Conservation (phyloP, 352 stramenopile species). For the Phytophthora fragariae region DNA sequence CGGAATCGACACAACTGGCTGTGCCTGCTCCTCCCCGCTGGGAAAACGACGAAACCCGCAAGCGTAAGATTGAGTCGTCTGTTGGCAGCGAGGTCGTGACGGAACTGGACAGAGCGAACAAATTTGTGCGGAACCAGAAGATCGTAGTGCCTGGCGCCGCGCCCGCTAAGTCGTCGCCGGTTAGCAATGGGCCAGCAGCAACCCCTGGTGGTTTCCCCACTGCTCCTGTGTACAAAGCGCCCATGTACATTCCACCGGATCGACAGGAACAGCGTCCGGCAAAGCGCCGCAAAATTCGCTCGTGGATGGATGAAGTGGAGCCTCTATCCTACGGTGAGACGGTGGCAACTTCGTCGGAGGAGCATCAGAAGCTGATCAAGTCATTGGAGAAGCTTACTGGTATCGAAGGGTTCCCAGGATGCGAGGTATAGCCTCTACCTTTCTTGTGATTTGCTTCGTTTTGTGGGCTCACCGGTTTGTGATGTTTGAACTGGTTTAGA, state of each 20-base stretch:
- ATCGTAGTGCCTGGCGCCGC: slow-evolving; percentile 4
- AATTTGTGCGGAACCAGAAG: slow-evolving; percentile 67
- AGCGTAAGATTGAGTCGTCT: slow-evolving; percentile 42
- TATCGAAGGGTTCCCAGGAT: slow-evolving; percentile 81
- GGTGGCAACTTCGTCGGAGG: slow-evolving; percentile 65
- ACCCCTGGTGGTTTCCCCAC: slow-evolving; percentile 36
- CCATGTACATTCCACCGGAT: slow-evolving; percentile 75
- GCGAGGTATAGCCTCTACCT: slow-evolving; percentile 55
- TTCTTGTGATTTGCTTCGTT: not conserved
- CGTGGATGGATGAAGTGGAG: slow-evolving; percentile 84
- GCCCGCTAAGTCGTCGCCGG: slow-evolving; percentile 28
- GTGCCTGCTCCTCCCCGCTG: slow-evolving; percentile 70
- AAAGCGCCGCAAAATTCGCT: slow-evolving; percentile 89
- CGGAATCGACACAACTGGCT: slow-evolving; percentile 51
- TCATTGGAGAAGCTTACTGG: slow-evolving; percentile 77
- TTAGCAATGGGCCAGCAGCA: slow-evolving; percentile 34
- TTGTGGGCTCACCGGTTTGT: not conserved
- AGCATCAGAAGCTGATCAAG: slow-evolving; percentile 61
- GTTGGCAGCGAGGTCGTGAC: slow-evolving; percentile 75
- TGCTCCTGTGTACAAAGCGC: slow-evolving; percentile 71
- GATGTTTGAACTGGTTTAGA: slow-evolving; percentile 38
- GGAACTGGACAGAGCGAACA: slow-evolving; percentile 64
- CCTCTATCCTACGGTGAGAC: slow-evolving; percentile 71
- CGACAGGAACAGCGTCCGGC: slow-evolving; percentile 60
- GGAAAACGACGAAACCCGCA: slow-evolving; percentile 56